Evolutionary conservation across 768 basidiomycete genomes (phyloP).

Genomic region (Tylopilus sp.): DNA sequence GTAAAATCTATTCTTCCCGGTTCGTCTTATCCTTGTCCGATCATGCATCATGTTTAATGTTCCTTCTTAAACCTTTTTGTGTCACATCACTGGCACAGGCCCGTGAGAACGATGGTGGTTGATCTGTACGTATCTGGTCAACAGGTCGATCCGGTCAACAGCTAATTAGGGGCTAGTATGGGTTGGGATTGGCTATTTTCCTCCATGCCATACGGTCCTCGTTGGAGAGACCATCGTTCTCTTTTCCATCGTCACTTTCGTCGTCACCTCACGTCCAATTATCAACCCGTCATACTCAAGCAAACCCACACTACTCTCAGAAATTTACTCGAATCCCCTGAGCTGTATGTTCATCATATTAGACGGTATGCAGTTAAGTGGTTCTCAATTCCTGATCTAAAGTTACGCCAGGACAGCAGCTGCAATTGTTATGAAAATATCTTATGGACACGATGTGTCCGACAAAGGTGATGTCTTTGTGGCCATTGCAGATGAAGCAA

Average conservation of each 20-base stretch:
- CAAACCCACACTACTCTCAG: slow-evolving; percentile 38
- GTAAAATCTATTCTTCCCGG: slow-evolving; percentile 42
- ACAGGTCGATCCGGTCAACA: background rate
- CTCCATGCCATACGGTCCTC: slow-evolving; percentile 35
- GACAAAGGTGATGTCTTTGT: slow-evolving; percentile 40
- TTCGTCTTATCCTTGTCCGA: background rate
- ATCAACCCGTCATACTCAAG: slow-evolving; percentile 28
- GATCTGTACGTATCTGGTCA: slow-evolving; percentile 35
- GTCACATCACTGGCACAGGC: slow-evolving; percentile 29
- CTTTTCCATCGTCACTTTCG: slow-evolving; percentile 40
- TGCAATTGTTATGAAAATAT: slow-evolving; percentile 39
- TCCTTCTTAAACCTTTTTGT: background rate
- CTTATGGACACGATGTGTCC: slow-evolving; percentile 39
- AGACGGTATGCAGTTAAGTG: slow-evolving; percentile 26
- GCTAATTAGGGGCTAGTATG: slow-evolving; percentile 30
- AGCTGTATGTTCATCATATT: slow-evolving; percentile 35
- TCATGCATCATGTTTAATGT: background rate
- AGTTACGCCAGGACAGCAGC: slow-evolving; percentile 30
- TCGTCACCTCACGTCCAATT: slow-evolving; percentile 21
- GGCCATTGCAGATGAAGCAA: slow-evolving; percentile 37
- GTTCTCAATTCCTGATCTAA: background rate
- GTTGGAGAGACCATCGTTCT: slow-evolving; percentile 36
- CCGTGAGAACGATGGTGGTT: slow-evolving; percentile 39
- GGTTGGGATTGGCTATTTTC: slow-evolving; percentile 49
- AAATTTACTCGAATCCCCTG: slow-evolving; percentile 36